A percentile compares a stretch with the other conserved stretches of the same genome.
phyloP scores from a whole-genome alignment of 2,329 filamentous ascomycete species.

The Fusarium temperatum region DNA sequence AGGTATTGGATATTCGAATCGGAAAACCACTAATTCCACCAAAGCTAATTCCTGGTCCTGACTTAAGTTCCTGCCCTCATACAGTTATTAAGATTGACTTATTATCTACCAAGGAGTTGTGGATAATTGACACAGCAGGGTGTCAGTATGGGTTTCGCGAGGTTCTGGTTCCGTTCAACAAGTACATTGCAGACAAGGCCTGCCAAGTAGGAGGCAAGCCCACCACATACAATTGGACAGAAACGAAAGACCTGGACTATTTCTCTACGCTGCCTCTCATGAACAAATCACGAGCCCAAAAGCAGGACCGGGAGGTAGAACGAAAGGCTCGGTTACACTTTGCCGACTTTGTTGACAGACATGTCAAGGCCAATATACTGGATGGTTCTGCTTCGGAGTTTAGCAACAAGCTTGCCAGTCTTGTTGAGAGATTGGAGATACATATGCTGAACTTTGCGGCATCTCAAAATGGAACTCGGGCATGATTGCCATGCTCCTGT shows the following conservation, averaged over 20 bases:
- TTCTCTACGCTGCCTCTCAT: neutral
- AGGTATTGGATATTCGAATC: neutral
- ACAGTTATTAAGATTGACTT: neutral
- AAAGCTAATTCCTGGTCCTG: neutral
- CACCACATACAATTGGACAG: neutral
- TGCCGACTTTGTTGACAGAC: neutral
- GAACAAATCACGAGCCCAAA: neutral
- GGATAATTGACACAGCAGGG: neutral
- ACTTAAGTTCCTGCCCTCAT: neutral
- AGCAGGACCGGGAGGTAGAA: neutral
- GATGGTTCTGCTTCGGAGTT: neutral
- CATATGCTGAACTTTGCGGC: neutral
- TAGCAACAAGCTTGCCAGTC: neutral
- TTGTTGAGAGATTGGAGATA: neutral
- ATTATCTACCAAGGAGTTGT: neutral
- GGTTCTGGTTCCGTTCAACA: neutral
- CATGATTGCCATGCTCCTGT: fast-evolving
- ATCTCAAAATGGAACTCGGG: neutral
- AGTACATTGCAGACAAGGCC: neutral
- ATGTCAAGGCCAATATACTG: neutral
- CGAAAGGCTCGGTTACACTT: neutral
- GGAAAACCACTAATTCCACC: neutral
- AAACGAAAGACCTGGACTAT: neutral
- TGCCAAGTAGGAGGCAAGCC: neutral
- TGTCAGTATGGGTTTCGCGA: neutral